Conservation (phyloP, 768 basidiomycete genomes). For the Psilocybe subaeruginosa region DNA sequence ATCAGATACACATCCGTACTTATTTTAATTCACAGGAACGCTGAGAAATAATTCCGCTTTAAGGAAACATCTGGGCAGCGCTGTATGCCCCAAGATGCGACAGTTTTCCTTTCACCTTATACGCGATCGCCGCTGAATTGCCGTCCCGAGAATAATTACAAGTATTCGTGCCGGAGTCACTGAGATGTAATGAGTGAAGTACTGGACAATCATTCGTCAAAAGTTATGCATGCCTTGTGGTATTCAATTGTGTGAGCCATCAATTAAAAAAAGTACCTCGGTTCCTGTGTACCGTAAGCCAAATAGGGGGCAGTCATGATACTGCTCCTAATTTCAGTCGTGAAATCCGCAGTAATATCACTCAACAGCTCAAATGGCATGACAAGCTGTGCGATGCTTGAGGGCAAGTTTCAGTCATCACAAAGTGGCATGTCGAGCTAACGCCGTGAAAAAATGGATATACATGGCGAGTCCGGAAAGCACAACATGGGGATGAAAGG, state of each 20-base stretch:
- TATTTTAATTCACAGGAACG: not conserved
- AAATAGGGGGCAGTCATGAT: no score
- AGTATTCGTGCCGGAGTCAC: not conserved
- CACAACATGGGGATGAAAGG: not conserved
- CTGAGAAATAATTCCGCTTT: not conserved
- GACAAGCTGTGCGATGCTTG: not conserved
- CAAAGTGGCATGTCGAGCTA: not conserved
- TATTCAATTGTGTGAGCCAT: not conserved
- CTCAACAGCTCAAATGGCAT: not conserved
- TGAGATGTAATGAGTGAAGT: not conserved
- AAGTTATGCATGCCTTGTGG: not conserved
- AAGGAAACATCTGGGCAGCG: not conserved
- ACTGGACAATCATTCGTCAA: not conserved
- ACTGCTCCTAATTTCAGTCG: not conserved
- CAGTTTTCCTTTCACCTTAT: not conserved
- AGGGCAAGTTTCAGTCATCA: not conserved
- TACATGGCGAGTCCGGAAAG: not conserved
- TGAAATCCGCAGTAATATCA: not conserved
- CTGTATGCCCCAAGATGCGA: not conserved
- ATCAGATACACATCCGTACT: not conserved
- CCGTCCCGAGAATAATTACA: not conserved
- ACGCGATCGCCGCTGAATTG: not conserved
- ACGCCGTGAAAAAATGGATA: not conserved
- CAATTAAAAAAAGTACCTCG: not conserved
- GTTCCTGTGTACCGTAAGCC: not conserved